Evolutionary conservation across 495 filamentous ascomycete genomes (phyloP).

Genomic region (Amorphotheca resinae): DNA sequence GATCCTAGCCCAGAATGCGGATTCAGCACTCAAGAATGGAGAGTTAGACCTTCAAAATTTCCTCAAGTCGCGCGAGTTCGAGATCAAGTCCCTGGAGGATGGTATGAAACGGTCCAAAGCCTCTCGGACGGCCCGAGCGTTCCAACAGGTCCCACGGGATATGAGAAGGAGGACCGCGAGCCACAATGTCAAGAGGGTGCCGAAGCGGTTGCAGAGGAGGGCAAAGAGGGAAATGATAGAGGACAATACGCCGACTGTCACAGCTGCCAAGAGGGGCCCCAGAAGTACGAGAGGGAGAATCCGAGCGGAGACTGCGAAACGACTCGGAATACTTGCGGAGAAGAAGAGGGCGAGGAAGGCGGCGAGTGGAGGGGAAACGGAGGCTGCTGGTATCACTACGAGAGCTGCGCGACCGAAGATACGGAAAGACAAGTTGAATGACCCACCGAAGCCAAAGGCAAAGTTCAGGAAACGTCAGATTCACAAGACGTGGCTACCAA

Average conservation of each 20-base stretch:
- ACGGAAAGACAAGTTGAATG: constrained; percentile 55
- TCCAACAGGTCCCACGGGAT: constrained; percentile 76
- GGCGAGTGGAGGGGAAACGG: constrained; percentile 21
- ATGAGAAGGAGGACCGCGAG: constrained; percentile 80
- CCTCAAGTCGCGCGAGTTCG: constrained; percentile 68
- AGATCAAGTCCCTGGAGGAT: constrained; percentile 72
- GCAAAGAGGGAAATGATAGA: constrained; percentile 74
- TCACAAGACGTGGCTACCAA: constrained; percentile 88
- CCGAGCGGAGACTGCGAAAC: constrained; percentile 71
- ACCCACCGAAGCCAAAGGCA: constrained; percentile 48
- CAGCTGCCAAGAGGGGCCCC: constrained; percentile 55
- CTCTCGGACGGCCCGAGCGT: constrained; percentile 58
- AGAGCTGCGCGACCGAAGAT: constrained; percentile 43
- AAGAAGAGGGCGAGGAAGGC: constrained; percentile 42
- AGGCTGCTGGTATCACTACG: constrained; percentile 7
- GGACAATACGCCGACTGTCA: constrained; percentile 84
- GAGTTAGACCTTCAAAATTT: constrained; percentile 73
- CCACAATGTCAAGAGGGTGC: constrained; percentile 90
- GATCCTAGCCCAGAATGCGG: constrained; percentile 58
- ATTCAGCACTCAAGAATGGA: constrained; percentile 62
- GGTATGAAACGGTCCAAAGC: constrained; percentile 64
- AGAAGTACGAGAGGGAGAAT: constrained; percentile 55
- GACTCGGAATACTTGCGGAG: constrained; percentile 51
- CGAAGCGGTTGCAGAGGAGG: constrained; percentile 56
- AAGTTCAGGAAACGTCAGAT: constrained; percentile 78